These are phyloP conservation scores for Aspergillus ibericus DNA, from an alignment of 2,329 filamentous ascomycete genomes.

Conservation along the genomic window DNA sequence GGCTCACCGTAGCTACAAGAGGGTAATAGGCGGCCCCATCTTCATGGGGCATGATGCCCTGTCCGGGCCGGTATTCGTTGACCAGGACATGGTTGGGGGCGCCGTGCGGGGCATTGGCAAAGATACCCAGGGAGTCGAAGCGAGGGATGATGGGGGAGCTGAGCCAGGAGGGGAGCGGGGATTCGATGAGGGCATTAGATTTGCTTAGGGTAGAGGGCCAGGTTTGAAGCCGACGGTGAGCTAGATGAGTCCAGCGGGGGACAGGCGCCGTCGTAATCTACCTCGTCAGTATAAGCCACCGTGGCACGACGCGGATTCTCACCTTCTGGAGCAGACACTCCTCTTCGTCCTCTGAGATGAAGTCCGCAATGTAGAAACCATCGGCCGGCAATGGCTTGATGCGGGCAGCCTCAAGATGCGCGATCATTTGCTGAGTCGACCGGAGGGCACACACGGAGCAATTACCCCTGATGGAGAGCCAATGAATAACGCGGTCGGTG, in stretches of 20 bases:
- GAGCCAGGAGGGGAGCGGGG: constrained; percentile 73
- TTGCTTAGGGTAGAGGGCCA: constrained; percentile 82
- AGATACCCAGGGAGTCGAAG: constrained; percentile 51
- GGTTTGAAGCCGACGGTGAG: constrained; percentile 86
- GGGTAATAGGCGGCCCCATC: constrained; percentile 85
- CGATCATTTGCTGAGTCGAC: constrained; percentile 9
- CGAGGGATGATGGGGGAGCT: constrained; percentile 66
- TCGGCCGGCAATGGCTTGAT: constrained; percentile 35
- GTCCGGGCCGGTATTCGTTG: constrained; percentile 83
- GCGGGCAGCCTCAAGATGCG: constrained; percentile 30
- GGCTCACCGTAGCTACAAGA: constrained; percentile 85
- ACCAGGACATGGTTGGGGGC: constrained; percentile 87
- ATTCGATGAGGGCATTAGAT: constrained; percentile 70
- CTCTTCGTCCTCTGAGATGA: constrained; percentile 78
- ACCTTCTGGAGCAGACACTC: constrained; percentile 69
- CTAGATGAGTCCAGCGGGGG: constrained; percentile 80
- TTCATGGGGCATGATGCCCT: constrained; percentile 98
- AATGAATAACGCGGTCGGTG: not conserved
- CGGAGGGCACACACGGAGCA: not conserved
- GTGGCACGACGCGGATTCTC: not conserved
- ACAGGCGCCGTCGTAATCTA: constrained; percentile 61
- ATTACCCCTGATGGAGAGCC: not conserved
- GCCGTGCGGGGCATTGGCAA: constrained; percentile 66
- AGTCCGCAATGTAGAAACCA: constrained; percentile 84
- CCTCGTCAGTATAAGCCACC: not conserved